Evolutionary conservation across 176 grass and related monocot species (phyloP), one percentile per base, ranked within the genome.

Genomic region (Tuctoria greenei): DNA sequence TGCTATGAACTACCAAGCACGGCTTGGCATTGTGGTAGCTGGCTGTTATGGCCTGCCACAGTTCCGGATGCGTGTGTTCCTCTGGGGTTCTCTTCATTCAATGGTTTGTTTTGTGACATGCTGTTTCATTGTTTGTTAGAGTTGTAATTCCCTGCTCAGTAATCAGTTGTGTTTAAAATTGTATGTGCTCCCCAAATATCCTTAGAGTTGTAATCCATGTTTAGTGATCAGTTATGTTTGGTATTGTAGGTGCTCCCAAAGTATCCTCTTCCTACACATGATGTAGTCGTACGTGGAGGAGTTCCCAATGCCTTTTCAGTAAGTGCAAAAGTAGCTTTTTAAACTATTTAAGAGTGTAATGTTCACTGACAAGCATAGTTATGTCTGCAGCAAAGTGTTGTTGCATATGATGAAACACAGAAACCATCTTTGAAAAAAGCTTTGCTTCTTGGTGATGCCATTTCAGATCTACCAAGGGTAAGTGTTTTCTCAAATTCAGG

Each of bases 21-120:
- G 86, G 2, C 79, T 98, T 49, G 95, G 95, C 1, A 85, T 94
- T 57, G 86, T 98, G 86, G 86, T 76, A 16, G 95, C 95, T 1
- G 95, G 95, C 3, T 90, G 91, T 15, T 98, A 98, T 54, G 95
- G 91, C 4, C 78, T 98, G 21, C 89, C 95, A 24, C 95, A 98
- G 44, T 94, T 98, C 15, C 23, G 95, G 18, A 92, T 90, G 89
- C 82, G 91, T 3, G 91, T 69, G 4, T 94, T 98, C 51, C 65
- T 98, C 0, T 94, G 91, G 86, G 95, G 95, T 61, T 86, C 89
- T 71, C 81, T 85, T 25, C 85, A 91, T 23, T 73, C 86, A 2
- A 81, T 94, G 95, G 95, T 98, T 18, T 84, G 72, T 76, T 18
- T 61, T 40, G 10, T 74, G 18, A 13, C 16, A 26, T 57, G 64